These are phyloP conservation scores for Rhizophora apiculata DNA, from an alignment of 345 rosid genomes.

Conservation along the genomic window DNA sequence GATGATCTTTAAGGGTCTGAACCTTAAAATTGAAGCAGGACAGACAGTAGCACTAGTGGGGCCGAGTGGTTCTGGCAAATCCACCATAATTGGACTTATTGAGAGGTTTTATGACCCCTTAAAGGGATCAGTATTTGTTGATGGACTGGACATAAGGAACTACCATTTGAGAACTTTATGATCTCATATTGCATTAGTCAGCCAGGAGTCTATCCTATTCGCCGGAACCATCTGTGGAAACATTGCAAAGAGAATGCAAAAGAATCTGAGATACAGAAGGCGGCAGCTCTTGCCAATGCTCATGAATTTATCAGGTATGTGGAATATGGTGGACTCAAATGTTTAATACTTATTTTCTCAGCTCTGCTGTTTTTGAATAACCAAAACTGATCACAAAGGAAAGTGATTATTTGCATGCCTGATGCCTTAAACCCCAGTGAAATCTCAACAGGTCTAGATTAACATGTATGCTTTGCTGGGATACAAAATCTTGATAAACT, in stretches of 20 bases:
- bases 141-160: conserved; percentile 49
- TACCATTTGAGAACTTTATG: conserved; percentile 46
- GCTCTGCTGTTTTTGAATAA: not conserved
- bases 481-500: no score
- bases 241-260: conserved; percentile 39
- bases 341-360: not conserved
- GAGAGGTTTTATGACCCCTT: conserved; percentile 62
- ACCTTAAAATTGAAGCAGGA: conserved; percentile 56
- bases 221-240: conserved; percentile 62
- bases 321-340: not conserved
- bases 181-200: conserved; percentile 57
- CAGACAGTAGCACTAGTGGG: conserved; percentile 56
- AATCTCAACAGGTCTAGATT: no score
- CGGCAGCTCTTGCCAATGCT: conserved; percentile 59
- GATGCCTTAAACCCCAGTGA: no score
- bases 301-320: conserved; percentile 59
- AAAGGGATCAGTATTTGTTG: conserved; percentile 44
- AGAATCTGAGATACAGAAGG: conserved; percentile 54
- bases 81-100: conserved; percentile 56
- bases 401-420: no score
- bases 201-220: conserved; percentile 66
- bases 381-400: not conserved
- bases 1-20: conserved; percentile 50
- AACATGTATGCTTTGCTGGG: no score
- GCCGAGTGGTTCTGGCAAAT: conserved; percentile 66